Conservation (phyloP, 768 basidiomycete species). For the Rhodotorula taiwanensis region DNA sequence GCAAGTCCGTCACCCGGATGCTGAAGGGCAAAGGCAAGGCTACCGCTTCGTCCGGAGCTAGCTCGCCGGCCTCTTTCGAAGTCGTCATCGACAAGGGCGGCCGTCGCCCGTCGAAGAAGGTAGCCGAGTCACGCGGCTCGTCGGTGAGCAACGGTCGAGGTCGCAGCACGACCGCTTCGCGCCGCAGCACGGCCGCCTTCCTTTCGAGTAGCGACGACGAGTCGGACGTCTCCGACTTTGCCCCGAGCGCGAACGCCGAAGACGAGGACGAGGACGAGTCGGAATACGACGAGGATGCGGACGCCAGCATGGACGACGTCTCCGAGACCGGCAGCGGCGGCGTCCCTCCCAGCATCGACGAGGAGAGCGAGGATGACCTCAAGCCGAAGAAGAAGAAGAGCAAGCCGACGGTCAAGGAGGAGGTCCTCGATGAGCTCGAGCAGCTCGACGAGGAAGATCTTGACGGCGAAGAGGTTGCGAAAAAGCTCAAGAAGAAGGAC, state of each 20-base stretch:
- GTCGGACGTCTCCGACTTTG: conserved; percentile 23
- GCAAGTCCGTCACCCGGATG: neutral
- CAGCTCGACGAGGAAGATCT: neutral
- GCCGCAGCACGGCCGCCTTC: neutral
- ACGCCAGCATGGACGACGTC: neutral
- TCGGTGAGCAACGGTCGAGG: neutral
- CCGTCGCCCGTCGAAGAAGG: neutral
- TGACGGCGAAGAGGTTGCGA: conserved; percentile 2
- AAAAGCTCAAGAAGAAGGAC: conserved; percentile 40
- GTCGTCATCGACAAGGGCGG: neutral
- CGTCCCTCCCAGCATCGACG: neutral
- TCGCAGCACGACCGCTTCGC: neutral
- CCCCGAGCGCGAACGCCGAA: neutral
- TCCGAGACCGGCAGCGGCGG: conserved; percentile 4
- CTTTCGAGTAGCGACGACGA: conserved; percentile 6
- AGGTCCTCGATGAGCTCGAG: neutral
- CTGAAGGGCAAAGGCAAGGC: conserved; percentile 5
- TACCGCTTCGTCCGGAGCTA: neutral
- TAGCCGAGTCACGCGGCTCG: neutral
- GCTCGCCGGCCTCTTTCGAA: neutral
- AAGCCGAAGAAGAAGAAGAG: conserved; percentile 20
- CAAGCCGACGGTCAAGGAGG: conserved; percentile 8
- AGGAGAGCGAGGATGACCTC: conserved; percentile 23
- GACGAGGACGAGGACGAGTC: conserved; percentile 12
- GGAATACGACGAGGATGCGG: conserved; percentile 8